Base-by-base conservation (phyloP, 169 alveolate species). In the Fabrea salina region DNA sequence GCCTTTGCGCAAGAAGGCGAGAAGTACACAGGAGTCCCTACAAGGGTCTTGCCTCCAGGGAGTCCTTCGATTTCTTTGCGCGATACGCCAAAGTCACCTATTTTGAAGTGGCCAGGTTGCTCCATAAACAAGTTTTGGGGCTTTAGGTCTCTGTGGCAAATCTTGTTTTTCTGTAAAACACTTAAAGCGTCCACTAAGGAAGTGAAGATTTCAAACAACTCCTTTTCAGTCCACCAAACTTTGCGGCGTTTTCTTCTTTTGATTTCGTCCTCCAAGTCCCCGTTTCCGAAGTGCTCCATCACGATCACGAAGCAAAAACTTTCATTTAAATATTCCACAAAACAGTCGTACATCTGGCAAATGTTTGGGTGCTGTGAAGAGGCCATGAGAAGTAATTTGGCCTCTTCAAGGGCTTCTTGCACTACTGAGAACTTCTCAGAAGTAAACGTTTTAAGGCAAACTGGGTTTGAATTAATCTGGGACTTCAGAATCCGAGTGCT, bases 1-100 rank as follows among this genome's bases (percentile, higher is more conserved):
- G 61, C 64, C 44, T 67, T 27, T 11, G 61, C 59, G 2, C 56
- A 44, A n/a, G 44, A 7, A 16, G 78, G 78, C 7, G 61, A 43
- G 33, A 67, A 67, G 59, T 67, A 67, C 8, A 43, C 27, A 22
- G 59, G 61, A n/a, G 78, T 67, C 11, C 78, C 78, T 40, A 43
- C 56, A 8, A 44, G 40, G 13, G 35, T 67, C 25, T 43, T 67
- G 16, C 61, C 11, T 7, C 16, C 13, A 43, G 32, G 39, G 16
- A 11, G 32, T 16, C 43, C 61, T 7, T 22, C 8, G 8, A n/a
- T 25, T 3, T 67, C 59, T 43, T 67, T 67, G n/a, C 22, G n/a
- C 1, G 59, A 37, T 87, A 39, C 89, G 19, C 98, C 98, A 75
- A 95, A 93, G 84, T 95, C 98, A 1, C 98, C 98, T 33, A 85